Evolutionary conservation across 495 filamentous ascomycete genomes (phyloP), one percentile per base, ranked within the genome.

Genomic region (Aspergillus sclerotiicarbonarius): DNA sequence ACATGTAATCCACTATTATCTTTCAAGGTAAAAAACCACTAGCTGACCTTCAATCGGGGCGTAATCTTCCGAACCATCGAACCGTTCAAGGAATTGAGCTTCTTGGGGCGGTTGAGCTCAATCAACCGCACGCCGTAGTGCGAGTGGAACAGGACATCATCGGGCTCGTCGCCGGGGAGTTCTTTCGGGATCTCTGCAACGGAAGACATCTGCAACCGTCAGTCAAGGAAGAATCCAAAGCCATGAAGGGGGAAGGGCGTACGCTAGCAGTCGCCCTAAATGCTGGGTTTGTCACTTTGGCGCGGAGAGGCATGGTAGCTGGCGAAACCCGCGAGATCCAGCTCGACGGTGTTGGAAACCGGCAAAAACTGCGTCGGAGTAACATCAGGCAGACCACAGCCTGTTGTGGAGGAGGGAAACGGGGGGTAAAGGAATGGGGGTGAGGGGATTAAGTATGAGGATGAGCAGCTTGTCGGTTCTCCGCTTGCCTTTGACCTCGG

Each of bases 1-100:
- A 58, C 20, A 29, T 19, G 5, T 5, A 25, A 18, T 35, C 39
- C 20, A 20, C 35, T 31, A 44, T 9, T 21, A 5, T 43, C 13
- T 51, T 12, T 8, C 10, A n/a, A 18, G 8, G 12, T 0, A 1
- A 30, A 12, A 45, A 8, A 43, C 35, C 50, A 16, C 19, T 46
- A 30, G 62, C 67, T 66, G 43, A 86, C 85, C 73, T 87, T 80
- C 60, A 98, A 68, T 48, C 95, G 82, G 21, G 92, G 90, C 47
- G 90, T 70, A 61, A 98, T 97, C 76, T 98, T 98, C 54, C 88
- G 82, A 33, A 84, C 89, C 94, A 98, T 98, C 56, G 92, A 96
- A 45, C 84, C 88, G 70, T 96, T 89, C 60, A 98, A 82, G 31
- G 92, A 87, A 71, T 98, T 98, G 62, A 90, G 79, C 77, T 96